Conservation (phyloP, 805 yeast genomes). For the Myxozyma kluyveri region DNA sequence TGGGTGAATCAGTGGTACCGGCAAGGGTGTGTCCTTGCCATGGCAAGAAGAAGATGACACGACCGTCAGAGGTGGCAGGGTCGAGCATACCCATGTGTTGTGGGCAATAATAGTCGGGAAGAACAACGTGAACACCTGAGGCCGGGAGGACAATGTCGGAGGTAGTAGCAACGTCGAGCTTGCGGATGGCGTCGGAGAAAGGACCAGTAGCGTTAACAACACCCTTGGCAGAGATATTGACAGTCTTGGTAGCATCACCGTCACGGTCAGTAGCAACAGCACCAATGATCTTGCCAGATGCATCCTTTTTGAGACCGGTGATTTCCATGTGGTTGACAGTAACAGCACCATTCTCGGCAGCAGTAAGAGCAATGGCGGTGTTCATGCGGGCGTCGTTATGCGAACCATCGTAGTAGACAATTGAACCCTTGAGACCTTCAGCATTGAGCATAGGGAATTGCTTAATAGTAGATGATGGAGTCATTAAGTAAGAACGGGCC, state of each 20-base stretch:
- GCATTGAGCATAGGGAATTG: conserved; percentile 84
- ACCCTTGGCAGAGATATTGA: conserved; percentile 38
- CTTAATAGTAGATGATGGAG: conserved; percentile 62
- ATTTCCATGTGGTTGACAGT: conserved; percentile 85
- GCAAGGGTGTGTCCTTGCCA: conserved; percentile 97
- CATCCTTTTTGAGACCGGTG: conserved; percentile 64
- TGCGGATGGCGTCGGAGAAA: conserved; percentile 75
- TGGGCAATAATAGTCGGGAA: conserved; percentile 92
- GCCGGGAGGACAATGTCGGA: conserved; percentile 88
- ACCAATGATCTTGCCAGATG: conserved; percentile 62
- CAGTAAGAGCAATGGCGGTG: conserved; percentile 79
- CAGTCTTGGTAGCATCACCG: conserved; percentile 29
- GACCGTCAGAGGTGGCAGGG: conserved; percentile 89
- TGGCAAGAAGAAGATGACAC: conserved; percentile 95
- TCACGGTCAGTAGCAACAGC: conserved; percentile 65
- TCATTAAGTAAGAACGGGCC: conserved; percentile 69
- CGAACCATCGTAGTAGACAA: conserved; percentile 92
- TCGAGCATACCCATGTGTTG: conserved; percentile 82
- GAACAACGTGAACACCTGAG: conserved; percentile 86
- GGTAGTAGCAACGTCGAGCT: conserved; percentile 65
- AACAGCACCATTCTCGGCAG: conserved; percentile 83
- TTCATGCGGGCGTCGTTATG: conserved; percentile 93
- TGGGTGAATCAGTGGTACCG: conserved; percentile 92
- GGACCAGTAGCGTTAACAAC: conserved; percentile 96
- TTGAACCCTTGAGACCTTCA: conserved; percentile 76